Base-by-base conservation (phyloP, 345 rosid species). In the Gossypium australe region DNA sequence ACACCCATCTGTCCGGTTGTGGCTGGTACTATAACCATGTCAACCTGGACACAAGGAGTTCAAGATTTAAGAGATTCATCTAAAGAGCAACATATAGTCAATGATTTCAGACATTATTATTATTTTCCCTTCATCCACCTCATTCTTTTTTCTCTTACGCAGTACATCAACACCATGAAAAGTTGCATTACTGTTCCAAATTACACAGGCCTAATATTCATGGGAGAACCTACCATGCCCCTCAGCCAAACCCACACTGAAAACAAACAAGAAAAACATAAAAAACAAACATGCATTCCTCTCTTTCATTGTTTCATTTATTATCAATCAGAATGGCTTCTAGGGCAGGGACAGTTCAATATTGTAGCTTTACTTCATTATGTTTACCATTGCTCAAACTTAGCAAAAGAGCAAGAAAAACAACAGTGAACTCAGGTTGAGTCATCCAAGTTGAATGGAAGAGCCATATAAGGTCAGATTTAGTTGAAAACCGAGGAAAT, bases 1-100 rank as follows among this genome's bases (percentile, higher is more conserved):
- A 87, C 87, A 74, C 91, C 94, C 89, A 87, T 87, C 41, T 89
- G 90, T 55, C 89, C 89, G 0, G 87, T 85, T 57, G 91, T 85
- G 62, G 94, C 89, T 61, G 91, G 94, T 9, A 86, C 65, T 16
- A 89, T 86, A 71, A 87, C 87, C 94, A 89, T 86, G 86, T 85
- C 94, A 75, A 87, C 90, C 91, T 43, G 72, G 11, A 76, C 34
- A 51, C 59, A 53, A 16, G 2, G 20, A 7, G 17, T 18, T 74
- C 10, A 49, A 11, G 63, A 22, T 18, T 74, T 9, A 49, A 22
- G 63, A 34, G 34, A 53, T 8, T 12, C 13, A 43, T 0, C 9
- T 14, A 58, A 72, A 11, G 14, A 24, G 34, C 2, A 14, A 9
- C 16, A 9, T 20, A 18, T 18, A 70, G 18, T 20, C 51, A 18